Percentiles rank a stretch among this genome's conserved stretches.
Conservation (phyloP, 768 basidiomycete genomes). For the Boletus tomentosulus region DNA sequence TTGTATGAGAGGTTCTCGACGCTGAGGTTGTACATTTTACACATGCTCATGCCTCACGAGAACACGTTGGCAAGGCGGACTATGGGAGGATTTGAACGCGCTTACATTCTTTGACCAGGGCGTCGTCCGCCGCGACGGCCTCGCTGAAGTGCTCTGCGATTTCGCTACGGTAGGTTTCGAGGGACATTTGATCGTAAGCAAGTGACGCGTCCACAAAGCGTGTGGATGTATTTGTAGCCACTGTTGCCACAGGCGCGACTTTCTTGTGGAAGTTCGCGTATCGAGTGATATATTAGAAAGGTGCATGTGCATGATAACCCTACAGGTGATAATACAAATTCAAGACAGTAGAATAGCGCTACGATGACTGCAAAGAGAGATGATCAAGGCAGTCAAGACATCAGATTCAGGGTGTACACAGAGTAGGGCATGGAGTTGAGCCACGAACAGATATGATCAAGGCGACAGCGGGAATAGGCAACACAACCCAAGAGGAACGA, state of each 20-base stretch:
- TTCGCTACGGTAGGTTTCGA: constrained; percentile 16
- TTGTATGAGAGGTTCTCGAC: constrained; percentile 59
- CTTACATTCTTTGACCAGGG: constrained; percentile 52
- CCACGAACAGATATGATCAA: constrained; percentile 23
- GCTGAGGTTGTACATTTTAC: constrained; percentile 54
- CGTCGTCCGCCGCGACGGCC: constrained; percentile 36
- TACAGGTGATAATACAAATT: constrained; percentile 31
- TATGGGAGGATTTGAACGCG: constrained; percentile 1
- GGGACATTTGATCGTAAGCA: constrained; percentile 18
- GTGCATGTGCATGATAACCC: constrained; percentile 16
- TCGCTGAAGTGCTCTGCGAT: constrained; percentile 26
- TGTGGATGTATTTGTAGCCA: neutral
- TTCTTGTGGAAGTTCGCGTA: neutral
- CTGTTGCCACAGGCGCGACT: constrained; percentile 12
- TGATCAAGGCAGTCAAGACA: constrained; percentile 13
- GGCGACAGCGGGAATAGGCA: constrained; percentile 18
- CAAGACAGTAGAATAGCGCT: constrained; percentile 21
- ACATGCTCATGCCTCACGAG: constrained; percentile 54
- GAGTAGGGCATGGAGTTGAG: constrained; percentile 12
- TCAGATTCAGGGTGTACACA: constrained; percentile 8
- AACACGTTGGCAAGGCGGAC: constrained; percentile 12
- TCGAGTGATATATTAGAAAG: constrained; percentile 16
- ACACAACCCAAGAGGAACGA: constrained; percentile 5
- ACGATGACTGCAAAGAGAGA: constrained; percentile 13
- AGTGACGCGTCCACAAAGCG: neutral